Evolutionary conservation across 148 eudicot species (phyloP).

Genomic region (Fagopyrum esculentum): DNA sequence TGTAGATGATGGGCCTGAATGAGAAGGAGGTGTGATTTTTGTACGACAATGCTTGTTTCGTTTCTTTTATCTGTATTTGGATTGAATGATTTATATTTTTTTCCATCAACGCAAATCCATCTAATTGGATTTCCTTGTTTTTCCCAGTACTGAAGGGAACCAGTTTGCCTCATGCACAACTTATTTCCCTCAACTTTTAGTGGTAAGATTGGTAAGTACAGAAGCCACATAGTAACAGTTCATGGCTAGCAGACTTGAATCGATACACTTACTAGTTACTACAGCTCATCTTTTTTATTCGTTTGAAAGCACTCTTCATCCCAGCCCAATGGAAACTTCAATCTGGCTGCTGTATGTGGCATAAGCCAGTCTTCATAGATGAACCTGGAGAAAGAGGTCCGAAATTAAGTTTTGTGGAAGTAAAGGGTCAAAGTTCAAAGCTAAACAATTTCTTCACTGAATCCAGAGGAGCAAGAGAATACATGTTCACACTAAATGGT

Average conservation of each 20-base stretch:
- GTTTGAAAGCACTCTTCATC: slow-evolving; percentile 61
- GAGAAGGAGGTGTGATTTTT: not conserved
- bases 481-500: not conserved
- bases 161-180: not conserved
- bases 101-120: not conserved
- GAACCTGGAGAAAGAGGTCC: slow-evolving; percentile 24
- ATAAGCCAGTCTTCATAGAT: slow-evolving; percentile 71
- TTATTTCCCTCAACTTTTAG: not conserved
- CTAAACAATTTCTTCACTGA: not conserved
- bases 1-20: slow-evolving; percentile 3
- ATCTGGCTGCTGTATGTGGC: slow-evolving; percentile 81
- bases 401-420: no score
- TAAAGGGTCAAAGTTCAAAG: not conserved
- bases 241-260: not conserved
- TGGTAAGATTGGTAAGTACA: not conserved
- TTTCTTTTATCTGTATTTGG: not conserved
- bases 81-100: not conserved
- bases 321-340: slow-evolving; percentile 79
- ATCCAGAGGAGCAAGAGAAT: not conserved
- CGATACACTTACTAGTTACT: slow-evolving; percentile 9
- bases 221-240: not conserved
- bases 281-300: slow-evolving; percentile 69
- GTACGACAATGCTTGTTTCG: not conserved
- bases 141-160: not conserved
- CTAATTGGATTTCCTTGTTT: not conserved